Percentiles rank a stretch among this genome's conserved stretches.
These are phyloP conservation scores for Talaromyces ruber DNA, from an alignment of 495 filamentous ascomycete species.

Conservation along the genomic window DNA sequence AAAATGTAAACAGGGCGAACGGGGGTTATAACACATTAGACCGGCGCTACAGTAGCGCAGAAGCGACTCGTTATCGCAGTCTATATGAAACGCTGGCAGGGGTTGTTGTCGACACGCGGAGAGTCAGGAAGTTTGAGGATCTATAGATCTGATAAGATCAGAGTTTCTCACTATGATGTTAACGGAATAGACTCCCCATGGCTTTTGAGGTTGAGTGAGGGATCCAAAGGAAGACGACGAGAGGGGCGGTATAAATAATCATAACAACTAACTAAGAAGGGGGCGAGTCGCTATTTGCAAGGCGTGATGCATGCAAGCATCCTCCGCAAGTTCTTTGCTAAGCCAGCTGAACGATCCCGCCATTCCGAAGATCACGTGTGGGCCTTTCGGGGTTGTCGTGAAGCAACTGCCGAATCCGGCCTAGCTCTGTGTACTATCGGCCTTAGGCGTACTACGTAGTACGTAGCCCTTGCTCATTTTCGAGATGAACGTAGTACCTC, in stretches of 20 bases:
- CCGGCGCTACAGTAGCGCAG: not conserved
- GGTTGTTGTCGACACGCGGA: not conserved
- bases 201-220: not conserved
- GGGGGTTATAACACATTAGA: not conserved
- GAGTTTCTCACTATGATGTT: not conserved
- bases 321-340: not conserved
- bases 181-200: not conserved
- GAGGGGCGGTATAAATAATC: not conserved
- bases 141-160: slow-evolving; percentile 1
- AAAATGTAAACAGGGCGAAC: not conserved
- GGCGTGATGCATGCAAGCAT: not conserved
- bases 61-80: not conserved
- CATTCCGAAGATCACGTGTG: not conserved
- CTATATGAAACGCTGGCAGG: not conserved
- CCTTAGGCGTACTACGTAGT: not conserved
- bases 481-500: too few relatives aligned
- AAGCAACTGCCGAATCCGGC: not conserved
- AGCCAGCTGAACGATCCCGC: not conserved
- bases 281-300: not conserved
- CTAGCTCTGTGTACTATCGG: not conserved
- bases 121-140: not conserved
- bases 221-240: not conserved
- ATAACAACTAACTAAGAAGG: not conserved
- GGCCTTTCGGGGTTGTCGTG: not conserved
- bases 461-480: too few relatives aligned